These are phyloP conservation scores for Trichophyton rubrum DNA, from an alignment of 2,329 filamentous ascomycete genomes.

Conservation along the genomic window DNA sequence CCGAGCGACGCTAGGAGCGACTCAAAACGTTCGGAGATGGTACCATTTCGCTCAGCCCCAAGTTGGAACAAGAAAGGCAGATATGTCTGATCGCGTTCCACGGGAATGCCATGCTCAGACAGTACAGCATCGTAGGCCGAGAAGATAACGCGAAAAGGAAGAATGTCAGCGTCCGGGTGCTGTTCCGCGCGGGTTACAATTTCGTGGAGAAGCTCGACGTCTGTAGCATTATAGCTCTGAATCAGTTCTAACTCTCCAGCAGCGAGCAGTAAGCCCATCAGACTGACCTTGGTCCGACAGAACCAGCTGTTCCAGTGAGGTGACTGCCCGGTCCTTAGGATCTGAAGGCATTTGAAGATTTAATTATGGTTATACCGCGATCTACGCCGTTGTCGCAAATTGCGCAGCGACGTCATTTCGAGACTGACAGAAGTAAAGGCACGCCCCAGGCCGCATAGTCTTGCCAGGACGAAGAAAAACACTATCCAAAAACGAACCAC, in stretches of 20 bases:
- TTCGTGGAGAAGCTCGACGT: conserved; percentile 65
- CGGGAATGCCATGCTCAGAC: conserved; percentile 54
- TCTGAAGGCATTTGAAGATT: conserved; percentile 37
- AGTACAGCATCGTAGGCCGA: conserved; percentile 66
- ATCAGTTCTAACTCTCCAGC: conserved; percentile 4
- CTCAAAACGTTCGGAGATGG: conserved; percentile 58
- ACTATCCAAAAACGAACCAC: conserved; percentile 5
- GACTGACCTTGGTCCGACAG: conserved; percentile 50
- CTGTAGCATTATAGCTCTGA: conserved; percentile 32
- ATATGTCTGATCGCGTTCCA: conserved; percentile 62
- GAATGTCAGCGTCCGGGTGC: conserved; percentile 49
- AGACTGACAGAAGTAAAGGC: conserved; percentile 13
- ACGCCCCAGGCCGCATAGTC: conserved; percentile 7
- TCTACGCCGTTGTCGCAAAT: conserved; percentile 33
- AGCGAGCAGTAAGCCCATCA: background rate
- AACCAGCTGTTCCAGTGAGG: conserved; percentile 29
- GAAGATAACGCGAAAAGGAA: conserved; percentile 68
- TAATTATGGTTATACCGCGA: conserved; percentile 28
- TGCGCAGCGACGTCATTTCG: conserved; percentile 31
- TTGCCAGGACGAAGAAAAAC: conserved; percentile 1
- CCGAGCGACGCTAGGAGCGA: conserved; percentile 55
- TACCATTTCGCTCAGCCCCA: conserved; percentile 45
- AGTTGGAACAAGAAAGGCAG: conserved; percentile 69
- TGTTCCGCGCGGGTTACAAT: conserved; percentile 62
- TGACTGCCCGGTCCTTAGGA: conserved; percentile 30